Evolutionary conservation across 805 yeast species (phyloP), one percentile per base, ranked within the genome.

Genomic region (Metschnikowia orientalis): DNA sequence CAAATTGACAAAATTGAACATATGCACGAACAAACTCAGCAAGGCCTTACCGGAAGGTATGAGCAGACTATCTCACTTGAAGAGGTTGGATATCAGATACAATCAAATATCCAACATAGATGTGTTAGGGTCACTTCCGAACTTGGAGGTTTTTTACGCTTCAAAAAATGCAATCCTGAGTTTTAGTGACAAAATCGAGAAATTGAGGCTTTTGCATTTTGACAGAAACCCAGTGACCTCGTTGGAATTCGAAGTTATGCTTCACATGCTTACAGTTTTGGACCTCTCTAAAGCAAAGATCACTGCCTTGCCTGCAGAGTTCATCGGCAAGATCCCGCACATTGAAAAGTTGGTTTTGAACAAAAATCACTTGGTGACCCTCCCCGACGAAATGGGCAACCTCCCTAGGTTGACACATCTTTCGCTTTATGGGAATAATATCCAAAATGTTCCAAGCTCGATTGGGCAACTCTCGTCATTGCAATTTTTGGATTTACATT

Each of bases 191-290:
- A 61, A 71, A 28, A 72, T 85, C 48, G 73, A 74, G 19, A 73
- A 73, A 32, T 61, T 89, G 46, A 73, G 82, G 49, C 71, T 81
- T 10, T 65, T 89, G 24, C 83, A 81, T 50, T 64, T 88, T 29
- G 88, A 83, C 51, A 75, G 82, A 51, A 89, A 88, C 54, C 97
- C 96, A 4, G 75, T 88, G 35, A 87, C 95, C 0, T 70, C 74
- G 37, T 69, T 85, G 42, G 65, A 65, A 18, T 72, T 79, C 41
- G 61, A 59, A 22, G 75, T 73, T 20, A 55, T 69, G 14, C 73
- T 85, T 54, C 65, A 69, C 8, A 70, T 75, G 41, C 65, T 88
- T 54, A 79, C 87, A 2, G 75, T 78, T 11, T 66, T 92, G 30
- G 87, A 87, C 41, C 62, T 92, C 33, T 76, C 84, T 7, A 83